Percentiles rank a stretch among this genome's conserved stretches.
Evolutionary conservation across 768 basidiomycete genomes (phyloP).

Genomic region (Rhodotorula sphaerocarpa): DNA sequence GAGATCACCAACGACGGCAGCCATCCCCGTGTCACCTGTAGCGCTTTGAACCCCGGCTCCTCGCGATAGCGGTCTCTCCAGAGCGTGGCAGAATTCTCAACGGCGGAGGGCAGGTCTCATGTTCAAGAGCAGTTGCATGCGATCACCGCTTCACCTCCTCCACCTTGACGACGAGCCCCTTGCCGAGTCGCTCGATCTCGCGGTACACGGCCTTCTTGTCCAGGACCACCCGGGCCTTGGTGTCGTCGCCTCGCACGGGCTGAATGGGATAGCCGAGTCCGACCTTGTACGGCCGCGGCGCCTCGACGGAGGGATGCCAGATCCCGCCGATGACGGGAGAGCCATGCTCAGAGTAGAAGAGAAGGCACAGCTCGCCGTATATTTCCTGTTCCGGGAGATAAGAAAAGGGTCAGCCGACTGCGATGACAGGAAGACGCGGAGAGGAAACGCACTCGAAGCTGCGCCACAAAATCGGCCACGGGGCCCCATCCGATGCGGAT

Average conservation of each 20-base stretch:
- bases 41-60: too few species aligned
- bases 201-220: constrained; percentile 54
- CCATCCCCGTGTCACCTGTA: too few species aligned
- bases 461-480: constrained; percentile 56
- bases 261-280: constrained; percentile 68
- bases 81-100: too few species aligned
- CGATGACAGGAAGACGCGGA: not conserved
- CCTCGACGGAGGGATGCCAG: constrained; percentile 69
- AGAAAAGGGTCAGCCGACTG: not conserved
- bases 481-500: constrained; percentile 71
- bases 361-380: constrained; percentile 50
- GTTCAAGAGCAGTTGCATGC: too few species aligned
- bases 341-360: constrained; percentile 78
- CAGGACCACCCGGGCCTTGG: constrained; percentile 17
- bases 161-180: constrained; percentile 53
- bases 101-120: too few species aligned
- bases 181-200: constrained; percentile 70
- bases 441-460: constrained; percentile 57
- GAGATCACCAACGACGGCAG: too few species aligned
- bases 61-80: too few species aligned
- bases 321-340: constrained; percentile 70
- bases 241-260: constrained; percentile 47
- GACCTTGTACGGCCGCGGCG: constrained; percentile 64
- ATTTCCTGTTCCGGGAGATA: constrained; percentile 48
- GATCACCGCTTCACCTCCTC: constrained; percentile 19